These are phyloP conservation scores for Suillus clintonianus DNA, from an alignment of 768 basidiomycete species.

Conservation along the genomic window DNA sequence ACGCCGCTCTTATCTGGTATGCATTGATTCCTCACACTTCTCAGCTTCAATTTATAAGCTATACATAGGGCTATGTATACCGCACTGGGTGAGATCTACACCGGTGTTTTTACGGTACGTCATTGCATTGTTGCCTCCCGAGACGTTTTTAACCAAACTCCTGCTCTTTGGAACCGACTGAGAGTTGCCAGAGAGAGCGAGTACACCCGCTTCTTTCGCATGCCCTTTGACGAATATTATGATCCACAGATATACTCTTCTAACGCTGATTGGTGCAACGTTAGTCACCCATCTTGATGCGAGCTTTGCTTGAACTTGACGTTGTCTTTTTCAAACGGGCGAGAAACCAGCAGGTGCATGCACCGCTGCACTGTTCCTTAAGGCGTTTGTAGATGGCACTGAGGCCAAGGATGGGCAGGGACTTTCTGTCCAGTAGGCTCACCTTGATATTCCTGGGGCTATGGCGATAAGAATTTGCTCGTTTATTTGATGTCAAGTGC, in stretches of 20 bases:
- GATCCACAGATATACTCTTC: constrained; percentile 73
- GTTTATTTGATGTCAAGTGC: constrained; percentile 19
- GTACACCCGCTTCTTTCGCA: constrained; percentile 85
- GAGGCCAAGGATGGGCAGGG: constrained; percentile 59
- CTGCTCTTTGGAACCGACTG: constrained; percentile 67
- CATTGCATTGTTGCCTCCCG: not conserved
- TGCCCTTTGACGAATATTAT: constrained; percentile 85
- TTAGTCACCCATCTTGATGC: not conserved
- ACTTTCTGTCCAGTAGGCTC: constrained; percentile 75
- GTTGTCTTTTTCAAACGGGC: constrained; percentile 50
- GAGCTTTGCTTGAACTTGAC: not conserved
- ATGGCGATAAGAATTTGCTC: constrained; percentile 59
- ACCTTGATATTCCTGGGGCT: constrained; percentile 79
- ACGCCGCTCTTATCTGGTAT: too few relatives aligned
- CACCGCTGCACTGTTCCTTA: constrained; percentile 88
- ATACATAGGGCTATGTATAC: constrained; percentile 61
- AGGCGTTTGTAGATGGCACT: constrained; percentile 76
- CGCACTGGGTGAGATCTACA: constrained; percentile 74
- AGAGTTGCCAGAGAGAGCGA: constrained; percentile 70
- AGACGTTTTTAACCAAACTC: not conserved
- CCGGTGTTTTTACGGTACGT: constrained; percentile 79
- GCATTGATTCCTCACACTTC: constrained; percentile 9
- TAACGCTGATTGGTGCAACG: constrained; percentile 82
- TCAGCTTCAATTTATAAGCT: not conserved
- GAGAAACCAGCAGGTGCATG: constrained; percentile 71